These are phyloP conservation scores for Colletotrichum destructivum DNA, from an alignment of 2,329 filamentous ascomycete species.

Conservation along the genomic window DNA sequence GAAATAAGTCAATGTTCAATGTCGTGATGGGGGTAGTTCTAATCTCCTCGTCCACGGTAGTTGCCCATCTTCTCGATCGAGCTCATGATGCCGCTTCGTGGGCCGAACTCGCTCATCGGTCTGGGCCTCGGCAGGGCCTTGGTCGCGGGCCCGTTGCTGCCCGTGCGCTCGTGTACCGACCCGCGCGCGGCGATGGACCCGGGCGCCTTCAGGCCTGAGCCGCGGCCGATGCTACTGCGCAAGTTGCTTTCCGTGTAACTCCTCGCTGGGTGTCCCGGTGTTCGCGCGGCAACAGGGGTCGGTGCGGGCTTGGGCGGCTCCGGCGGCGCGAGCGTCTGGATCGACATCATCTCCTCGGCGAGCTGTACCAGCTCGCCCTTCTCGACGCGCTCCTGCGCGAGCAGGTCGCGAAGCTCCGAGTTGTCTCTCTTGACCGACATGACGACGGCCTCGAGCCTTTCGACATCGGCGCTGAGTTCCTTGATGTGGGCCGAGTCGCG, in stretches of 20 bases:
- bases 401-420: slow-evolving; percentile 72
- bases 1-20: not conserved
- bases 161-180: slow-evolving; percentile 64
- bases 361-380: slow-evolving; percentile 87
- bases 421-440: slow-evolving; percentile 80
- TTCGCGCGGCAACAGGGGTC: slow-evolving; percentile 43
- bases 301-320: slow-evolving; percentile 43
- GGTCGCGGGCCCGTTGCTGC: slow-evolving; percentile 54
- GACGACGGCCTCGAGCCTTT: slow-evolving; percentile 82
- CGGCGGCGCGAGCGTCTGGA: slow-evolving; percentile 67
- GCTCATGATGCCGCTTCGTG: slow-evolving; percentile 82
- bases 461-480: slow-evolving; percentile 80
- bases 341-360: slow-evolving; percentile 86
- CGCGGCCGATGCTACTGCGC: slow-evolving; percentile 68
- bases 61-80: slow-evolving; percentile 92
- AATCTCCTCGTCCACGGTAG: slow-evolving; percentile 61
- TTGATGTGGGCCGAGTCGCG: slow-evolving; percentile 77
- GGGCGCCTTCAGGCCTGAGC: slow-evolving; percentile 74
- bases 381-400: slow-evolving; percentile 84
- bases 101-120: slow-evolving; percentile 63
- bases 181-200: slow-evolving; percentile 64
- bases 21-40: not conserved
- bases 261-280: slow-evolving; percentile 43
- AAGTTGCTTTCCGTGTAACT: slow-evolving; percentile 58
- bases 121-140: slow-evolving; percentile 60